These are phyloP conservation scores for Hydnomerulius pinastri DNA, from an alignment of 768 basidiomycete genomes.

Conservation along the genomic window DNA sequence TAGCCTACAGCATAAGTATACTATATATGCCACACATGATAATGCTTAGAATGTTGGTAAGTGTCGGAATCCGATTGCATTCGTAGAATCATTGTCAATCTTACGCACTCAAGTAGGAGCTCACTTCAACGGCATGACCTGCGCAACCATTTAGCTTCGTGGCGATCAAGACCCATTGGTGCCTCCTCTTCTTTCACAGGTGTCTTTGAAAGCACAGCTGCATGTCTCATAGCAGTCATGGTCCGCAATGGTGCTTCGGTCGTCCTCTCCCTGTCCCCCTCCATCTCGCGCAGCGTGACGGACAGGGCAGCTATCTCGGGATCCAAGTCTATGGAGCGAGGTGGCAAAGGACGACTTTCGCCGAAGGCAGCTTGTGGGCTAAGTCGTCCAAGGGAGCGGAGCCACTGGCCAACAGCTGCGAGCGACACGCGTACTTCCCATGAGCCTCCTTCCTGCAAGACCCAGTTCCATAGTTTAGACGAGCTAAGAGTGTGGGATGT, in stretches of 20 bases:
- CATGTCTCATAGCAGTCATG: constrained; percentile 49
- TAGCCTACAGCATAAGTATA: too few species aligned
- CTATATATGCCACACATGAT: too few species aligned
- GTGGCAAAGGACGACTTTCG: constrained; percentile 40
- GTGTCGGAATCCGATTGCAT: too few species aligned
- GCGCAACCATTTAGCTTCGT: too few species aligned
- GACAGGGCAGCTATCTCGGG: constrained; percentile 40
- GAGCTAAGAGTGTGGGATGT: background rate
- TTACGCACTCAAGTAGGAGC: too few species aligned
- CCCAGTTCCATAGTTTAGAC: background rate
- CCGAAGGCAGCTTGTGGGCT: constrained; percentile 44
- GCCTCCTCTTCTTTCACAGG: constrained; percentile 43
- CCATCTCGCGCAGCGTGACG: constrained; percentile 28
- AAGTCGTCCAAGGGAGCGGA: constrained; percentile 53
- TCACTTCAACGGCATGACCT: too few species aligned
- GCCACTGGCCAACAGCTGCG: constrained; percentile 55
- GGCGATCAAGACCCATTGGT: constrained; percentile 34
- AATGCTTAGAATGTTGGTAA: too few species aligned
- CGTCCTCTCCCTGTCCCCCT: constrained; percentile 7
- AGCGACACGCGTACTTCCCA: constrained; percentile 64
- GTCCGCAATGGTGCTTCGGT: constrained; percentile 12
- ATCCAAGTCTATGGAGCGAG: constrained; percentile 31
- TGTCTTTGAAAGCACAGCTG: constrained; percentile 43
- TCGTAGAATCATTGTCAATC: too few species aligned
- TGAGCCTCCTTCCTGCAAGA: constrained; percentile 58